Evolutionary conservation across 345 rosid genomes (phyloP).

Genomic region (Bruguiera gymnorhiza): DNA sequence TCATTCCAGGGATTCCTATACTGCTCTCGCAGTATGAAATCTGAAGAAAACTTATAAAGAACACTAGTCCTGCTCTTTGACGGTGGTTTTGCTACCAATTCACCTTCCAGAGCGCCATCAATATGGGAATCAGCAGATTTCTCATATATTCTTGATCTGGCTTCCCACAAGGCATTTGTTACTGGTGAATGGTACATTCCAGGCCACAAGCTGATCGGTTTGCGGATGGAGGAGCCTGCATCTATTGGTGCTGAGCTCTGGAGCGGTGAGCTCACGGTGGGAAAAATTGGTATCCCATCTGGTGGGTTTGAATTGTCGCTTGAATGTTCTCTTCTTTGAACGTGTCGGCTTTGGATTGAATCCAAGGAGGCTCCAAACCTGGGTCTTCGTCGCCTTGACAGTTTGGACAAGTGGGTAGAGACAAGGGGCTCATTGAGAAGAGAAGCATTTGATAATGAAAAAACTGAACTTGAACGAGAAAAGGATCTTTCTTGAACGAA

Average conservation of each 20-base stretch:
- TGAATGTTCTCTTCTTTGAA: conserved; percentile 26
- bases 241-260: conserved; percentile 49
- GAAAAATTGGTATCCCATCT: conserved; percentile 5
- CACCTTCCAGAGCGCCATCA: conserved; percentile 24
- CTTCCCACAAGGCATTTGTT: conserved; percentile 90
- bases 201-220: conserved; percentile 88
- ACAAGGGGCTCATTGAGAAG: background rate
- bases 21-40: conserved; percentile 71
- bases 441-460: conserved; percentile 2
- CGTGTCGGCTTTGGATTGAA: conserved; percentile 1
- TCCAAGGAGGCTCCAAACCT: background rate
- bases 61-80: conserved; percentile 69
- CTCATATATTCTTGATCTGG: conserved; percentile 64
- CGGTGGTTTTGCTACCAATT: conserved; percentile 48
- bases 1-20: conserved; percentile 88
- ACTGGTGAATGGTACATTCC: conserved; percentile 96
- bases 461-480: background rate
- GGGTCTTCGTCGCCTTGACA: conserved; percentile 11
- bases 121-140: conserved; percentile 19
- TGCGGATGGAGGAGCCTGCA: conserved; percentile 76
- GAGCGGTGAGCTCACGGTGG: conserved; percentile 13
- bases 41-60: conserved; percentile 66
- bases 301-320: conserved; percentile 18
- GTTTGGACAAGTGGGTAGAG: conserved; percentile 12
- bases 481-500: background rate